A percentile compares a stretch with the other conserved stretches of the same genome.
Evolutionary conservation across 805 yeast genomes (phyloP).

Genomic region (Clavispora phyllophila): DNA sequence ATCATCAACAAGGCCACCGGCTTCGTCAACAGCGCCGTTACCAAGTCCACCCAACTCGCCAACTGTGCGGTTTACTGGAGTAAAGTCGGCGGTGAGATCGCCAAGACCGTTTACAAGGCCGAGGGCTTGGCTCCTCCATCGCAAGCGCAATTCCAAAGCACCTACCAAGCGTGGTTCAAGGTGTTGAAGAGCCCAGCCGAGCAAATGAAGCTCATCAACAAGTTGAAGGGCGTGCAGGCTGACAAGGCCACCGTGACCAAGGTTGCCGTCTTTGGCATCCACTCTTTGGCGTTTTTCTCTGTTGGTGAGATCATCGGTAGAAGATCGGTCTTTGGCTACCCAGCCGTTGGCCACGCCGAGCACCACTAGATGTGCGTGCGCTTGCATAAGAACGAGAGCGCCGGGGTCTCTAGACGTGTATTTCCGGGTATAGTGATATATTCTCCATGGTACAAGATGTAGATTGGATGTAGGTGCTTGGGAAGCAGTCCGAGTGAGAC

Average conservation of each 20-base stretch:
- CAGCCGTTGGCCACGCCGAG: constrained; percentile 48
- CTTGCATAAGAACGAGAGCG: not conserved
- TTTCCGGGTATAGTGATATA: constrained; percentile 1
- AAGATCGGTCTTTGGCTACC: constrained; percentile 89
- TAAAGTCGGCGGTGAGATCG: constrained; percentile 59
- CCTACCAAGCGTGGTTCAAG: constrained; percentile 48
- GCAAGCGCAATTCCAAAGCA: constrained; percentile 66
- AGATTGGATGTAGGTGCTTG: not conserved
- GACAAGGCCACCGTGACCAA: constrained; percentile 55
- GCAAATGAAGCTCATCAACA: constrained; percentile 55
- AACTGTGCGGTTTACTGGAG: constrained; percentile 76
- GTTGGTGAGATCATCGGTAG: constrained; percentile 96
- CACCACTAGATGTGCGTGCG: constrained; percentile 15
- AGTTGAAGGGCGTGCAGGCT: constrained; percentile 28
- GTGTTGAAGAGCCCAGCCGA: constrained; percentile 36
- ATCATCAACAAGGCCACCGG: constrained; percentile 38
- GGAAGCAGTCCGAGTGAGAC: too few relatives aligned
- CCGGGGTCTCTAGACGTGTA: constrained; percentile 1
- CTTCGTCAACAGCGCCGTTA: constrained; percentile 29
- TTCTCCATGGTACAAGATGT: not conserved
- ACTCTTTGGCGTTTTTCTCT: constrained; percentile 85
- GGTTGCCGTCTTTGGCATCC: constrained; percentile 74
- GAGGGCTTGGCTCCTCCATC: constrained; percentile 95
- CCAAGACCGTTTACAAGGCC: constrained; percentile 77
- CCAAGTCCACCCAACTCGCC: constrained; percentile 34